Conservation (phyloP, 2,329 filamentous ascomycete species). For the Exserohilum turcica region DNA sequence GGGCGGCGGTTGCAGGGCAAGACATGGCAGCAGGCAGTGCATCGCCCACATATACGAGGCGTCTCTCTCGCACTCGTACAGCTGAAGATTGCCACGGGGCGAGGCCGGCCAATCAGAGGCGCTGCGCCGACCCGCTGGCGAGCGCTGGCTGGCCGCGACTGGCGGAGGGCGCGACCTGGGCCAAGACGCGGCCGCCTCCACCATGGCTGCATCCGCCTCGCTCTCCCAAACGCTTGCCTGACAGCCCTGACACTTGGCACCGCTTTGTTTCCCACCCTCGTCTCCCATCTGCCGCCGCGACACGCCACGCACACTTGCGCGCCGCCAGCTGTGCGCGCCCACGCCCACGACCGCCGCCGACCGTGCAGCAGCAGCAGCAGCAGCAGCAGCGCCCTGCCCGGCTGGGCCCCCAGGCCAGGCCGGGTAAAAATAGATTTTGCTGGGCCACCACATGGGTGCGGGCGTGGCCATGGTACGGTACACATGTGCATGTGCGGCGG, state of each 20-base stretch:
- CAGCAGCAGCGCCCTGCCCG: no score
- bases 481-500: slow-evolving; percentile 1
- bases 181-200: neutral
- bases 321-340: no score
- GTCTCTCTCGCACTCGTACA: no score
- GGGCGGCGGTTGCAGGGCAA: no score
- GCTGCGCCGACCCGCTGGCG: slow-evolving; percentile 11
- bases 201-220: neutral
- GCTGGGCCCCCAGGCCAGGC: slow-evolving; percentile 2
- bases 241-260: neutral
- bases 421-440: slow-evolving; percentile 10
- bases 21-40: slow-evolving; percentile 9
- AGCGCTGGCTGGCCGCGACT: slow-evolving; percentile 3
- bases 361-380: no score
- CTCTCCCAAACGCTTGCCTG: neutral
- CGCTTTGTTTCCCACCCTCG: neutral
- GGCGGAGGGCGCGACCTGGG: neutral
- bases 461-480: no score
- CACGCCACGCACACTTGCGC: no score
- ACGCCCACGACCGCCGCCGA: neutral
- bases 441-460: slow-evolving; percentile 8
- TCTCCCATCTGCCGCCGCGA: no score
- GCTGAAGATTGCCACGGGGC: slow-evolving; percentile 31
- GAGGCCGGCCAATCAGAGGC: slow-evolving; percentile 22
- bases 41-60: slow-evolving; percentile 1